Percentiles rank a stretch among this genome's conserved stretches.
Conservation (phyloP, 495 filamentous ascomycete genomes). For the Saxophila tyrrhenica region DNA sequence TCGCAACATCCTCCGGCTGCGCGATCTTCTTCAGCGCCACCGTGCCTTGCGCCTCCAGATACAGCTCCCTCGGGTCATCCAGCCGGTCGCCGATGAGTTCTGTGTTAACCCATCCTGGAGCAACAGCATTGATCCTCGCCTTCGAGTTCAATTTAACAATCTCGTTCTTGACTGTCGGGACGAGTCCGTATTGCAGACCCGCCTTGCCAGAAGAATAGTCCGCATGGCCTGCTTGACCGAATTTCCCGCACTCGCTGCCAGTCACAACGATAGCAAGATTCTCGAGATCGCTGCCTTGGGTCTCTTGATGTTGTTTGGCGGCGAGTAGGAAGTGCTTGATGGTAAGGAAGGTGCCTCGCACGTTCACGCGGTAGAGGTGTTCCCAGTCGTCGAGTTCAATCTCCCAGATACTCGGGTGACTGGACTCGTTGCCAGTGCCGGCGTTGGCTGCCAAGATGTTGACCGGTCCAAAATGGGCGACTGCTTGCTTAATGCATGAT, state of each 20-base stretch:
- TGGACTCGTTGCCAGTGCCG: slow-evolving; percentile 37
- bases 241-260: slow-evolving; percentile 39
- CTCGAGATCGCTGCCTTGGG: slow-evolving; percentile 30
- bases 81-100: slow-evolving; percentile 36
- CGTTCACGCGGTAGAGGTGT: slow-evolving; percentile 38
- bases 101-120: slow-evolving; percentile 41
- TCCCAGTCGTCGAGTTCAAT: slow-evolving; percentile 42
- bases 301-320: slow-evolving; percentile 29
- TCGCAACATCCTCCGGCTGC: slow-evolving; percentile 40
- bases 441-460: slow-evolving; percentile 45
- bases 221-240: slow-evolving; percentile 39
- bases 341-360: slow-evolving; percentile 44
- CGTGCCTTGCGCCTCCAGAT: slow-evolving; percentile 37
- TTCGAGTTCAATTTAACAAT: slow-evolving; percentile 40
- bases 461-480: slow-evolving; percentile 39
- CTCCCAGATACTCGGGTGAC: slow-evolving; percentile 42
- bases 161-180: slow-evolving; percentile 44
- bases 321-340: slow-evolving; percentile 46
- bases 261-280: slow-evolving; percentile 47
- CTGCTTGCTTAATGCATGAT: slow-evolving; percentile 33
- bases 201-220: slow-evolving; percentile 44
- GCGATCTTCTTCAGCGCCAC: slow-evolving; percentile 38
- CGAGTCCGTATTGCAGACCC: slow-evolving; percentile 44
- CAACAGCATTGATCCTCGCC: slow-evolving; percentile 46
- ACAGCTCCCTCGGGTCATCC: slow-evolving; percentile 38